Conservation (phyloP, 1,284 basidiomycete genomes). For the Leccinum subatratum region DNA sequence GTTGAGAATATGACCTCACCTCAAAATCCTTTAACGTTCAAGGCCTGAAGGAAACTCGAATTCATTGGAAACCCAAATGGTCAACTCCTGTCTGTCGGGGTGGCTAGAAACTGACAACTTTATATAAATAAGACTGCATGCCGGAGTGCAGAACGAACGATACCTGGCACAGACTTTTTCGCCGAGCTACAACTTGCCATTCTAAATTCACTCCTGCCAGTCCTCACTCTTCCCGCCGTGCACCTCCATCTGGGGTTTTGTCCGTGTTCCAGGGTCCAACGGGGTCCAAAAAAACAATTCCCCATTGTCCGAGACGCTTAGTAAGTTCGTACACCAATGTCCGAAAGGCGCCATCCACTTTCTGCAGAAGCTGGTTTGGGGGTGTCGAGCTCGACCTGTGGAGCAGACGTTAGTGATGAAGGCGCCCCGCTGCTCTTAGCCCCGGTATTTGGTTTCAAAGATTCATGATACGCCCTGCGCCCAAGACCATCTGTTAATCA, state of each 20-base stretch:
- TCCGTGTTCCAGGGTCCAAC: slow-evolving; percentile 63
- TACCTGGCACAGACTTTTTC: slow-evolving; percentile 81
- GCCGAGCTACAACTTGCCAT: slow-evolving; percentile 81
- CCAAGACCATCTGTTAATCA: slow-evolving; percentile 14
- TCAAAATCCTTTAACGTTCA: slow-evolving; percentile 63
- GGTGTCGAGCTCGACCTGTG: slow-evolving; percentile 10
- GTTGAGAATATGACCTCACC: slow-evolving; percentile 39
- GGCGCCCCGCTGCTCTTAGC: background rate
- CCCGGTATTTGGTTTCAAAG: background rate
- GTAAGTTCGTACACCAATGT: slow-evolving; percentile 38
- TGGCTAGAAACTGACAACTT: slow-evolving; percentile 47
- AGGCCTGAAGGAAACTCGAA: slow-evolving; percentile 90
- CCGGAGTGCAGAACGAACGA: slow-evolving; percentile 14
- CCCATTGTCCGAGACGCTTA: slow-evolving; percentile 71
- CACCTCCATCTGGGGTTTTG: slow-evolving; percentile 50
- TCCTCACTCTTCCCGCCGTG: slow-evolving; percentile 73
- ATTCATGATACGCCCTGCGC: slow-evolving; percentile 13
- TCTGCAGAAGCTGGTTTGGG: slow-evolving; percentile 8
- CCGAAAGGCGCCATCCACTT: slow-evolving; percentile 4
- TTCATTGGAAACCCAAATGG: slow-evolving; percentile 91
- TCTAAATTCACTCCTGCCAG: slow-evolving; percentile 58
- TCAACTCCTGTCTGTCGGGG: slow-evolving; percentile 67
- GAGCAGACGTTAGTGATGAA: background rate
- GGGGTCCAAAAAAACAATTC: slow-evolving; percentile 81
- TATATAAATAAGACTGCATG: slow-evolving; percentile 9